phyloP scores from a whole-genome alignment of 2,329 filamentous ascomycete species.

The Plenodomus lindquistii region DNA sequence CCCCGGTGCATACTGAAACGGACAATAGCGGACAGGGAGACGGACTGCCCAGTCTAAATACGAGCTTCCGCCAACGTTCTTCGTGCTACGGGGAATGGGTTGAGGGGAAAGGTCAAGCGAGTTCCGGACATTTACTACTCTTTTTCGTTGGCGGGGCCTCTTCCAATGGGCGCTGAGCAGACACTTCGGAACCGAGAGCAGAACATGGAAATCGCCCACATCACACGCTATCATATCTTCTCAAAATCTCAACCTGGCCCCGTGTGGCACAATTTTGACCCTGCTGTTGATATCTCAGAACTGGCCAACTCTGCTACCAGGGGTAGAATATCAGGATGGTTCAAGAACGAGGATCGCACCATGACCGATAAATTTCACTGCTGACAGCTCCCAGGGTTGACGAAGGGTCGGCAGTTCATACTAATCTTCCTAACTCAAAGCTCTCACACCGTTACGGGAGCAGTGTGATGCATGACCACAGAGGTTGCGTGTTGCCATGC shows the following conservation, averaged over 20 bases:
- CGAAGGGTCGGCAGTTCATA: neutral
- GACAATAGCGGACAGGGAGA: neutral
- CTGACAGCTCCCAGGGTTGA: neutral
- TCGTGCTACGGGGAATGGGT: conserved; percentile 15
- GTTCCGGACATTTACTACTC: neutral
- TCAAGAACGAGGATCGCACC: too few species aligned
- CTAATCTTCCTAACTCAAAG: neutral
- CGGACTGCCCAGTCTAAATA: neutral
- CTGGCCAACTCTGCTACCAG: too few species aligned
- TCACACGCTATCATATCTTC: too few species aligned
- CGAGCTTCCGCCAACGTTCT: neutral
- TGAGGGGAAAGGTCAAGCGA: conserved; percentile 15
- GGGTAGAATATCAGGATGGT: too few species aligned
- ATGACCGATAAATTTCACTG: too few species aligned
- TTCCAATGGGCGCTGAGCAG: too few species aligned
- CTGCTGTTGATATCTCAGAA: too few species aligned
- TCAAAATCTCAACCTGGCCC: too few species aligned
- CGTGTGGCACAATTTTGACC: too few species aligned
- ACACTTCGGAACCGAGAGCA: too few species aligned
- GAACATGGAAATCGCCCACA: too few species aligned
- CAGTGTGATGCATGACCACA: neutral
- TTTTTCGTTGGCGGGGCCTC: neutral
- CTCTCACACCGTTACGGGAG: neutral
- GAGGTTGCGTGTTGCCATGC: neutral
- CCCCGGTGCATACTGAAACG: conserved; percentile 1